Percentiles rank a stretch among this genome's conserved stretches.
These are phyloP conservation scores for Corniculantispora saksenae DNA, from an alignment of 2,329 filamentous ascomycete genomes.

Conservation along the genomic window DNA sequence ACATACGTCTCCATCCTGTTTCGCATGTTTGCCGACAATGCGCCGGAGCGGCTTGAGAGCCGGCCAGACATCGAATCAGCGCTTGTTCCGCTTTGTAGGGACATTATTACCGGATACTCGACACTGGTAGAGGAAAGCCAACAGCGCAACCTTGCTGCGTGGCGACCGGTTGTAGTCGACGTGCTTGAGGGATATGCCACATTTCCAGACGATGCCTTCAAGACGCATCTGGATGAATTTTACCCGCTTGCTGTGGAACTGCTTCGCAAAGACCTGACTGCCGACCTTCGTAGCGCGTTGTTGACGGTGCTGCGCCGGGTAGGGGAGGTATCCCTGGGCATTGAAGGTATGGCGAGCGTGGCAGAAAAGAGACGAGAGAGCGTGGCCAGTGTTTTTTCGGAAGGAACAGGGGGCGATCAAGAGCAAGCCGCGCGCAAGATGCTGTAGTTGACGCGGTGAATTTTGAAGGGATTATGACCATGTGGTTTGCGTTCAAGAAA, in stretches of 20 bases:
- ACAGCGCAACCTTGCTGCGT: conserved; percentile 94
- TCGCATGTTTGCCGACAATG: conserved; percentile 92
- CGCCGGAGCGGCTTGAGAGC: conserved; percentile 76
- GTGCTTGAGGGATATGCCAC: conserved; percentile 89
- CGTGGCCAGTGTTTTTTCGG: conserved; percentile 37
- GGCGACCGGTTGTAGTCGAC: conserved; percentile 95
- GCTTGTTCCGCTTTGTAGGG: conserved; percentile 89
- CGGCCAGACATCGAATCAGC: conserved; percentile 85
- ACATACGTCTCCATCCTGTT: conserved; percentile 96
- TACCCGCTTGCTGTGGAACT: conserved; percentile 85
- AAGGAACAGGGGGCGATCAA: conserved; percentile 16
- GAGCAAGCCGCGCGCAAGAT: conserved; percentile 19
- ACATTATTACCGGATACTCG: conserved; percentile 86
- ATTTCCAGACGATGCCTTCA: conserved; percentile 80
- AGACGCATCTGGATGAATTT: conserved; percentile 76
- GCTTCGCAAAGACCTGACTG: conserved; percentile 75
- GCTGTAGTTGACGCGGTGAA: conserved; percentile 2
- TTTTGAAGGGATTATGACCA: not conserved
- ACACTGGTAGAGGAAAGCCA: conserved; percentile 92
- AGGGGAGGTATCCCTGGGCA: conserved; percentile 72
- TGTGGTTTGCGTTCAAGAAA: not conserved
- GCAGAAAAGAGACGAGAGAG: conserved; percentile 42
- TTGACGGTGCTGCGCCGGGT: conserved; percentile 77
- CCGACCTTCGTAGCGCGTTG: conserved; percentile 76
- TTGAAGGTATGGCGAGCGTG: conserved; percentile 48